phyloP scores from a whole-genome alignment of 2,329 filamentous ascomycete species.

The Aspergillus alliaceus region DNA sequence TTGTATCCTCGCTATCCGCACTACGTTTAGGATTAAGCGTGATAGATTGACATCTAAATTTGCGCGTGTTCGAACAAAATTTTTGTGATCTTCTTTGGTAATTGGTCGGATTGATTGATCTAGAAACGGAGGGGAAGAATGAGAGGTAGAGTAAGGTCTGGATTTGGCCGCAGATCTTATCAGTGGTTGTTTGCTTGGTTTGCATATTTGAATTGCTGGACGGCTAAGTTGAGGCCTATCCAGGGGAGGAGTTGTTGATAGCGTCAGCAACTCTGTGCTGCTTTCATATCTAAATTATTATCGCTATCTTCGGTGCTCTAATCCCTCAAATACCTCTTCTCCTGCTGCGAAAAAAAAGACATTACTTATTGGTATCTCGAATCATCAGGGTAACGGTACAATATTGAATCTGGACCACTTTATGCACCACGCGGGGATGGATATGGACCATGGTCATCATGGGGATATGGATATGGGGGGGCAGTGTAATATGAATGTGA shows the following conservation, averaged over 20 bases:
- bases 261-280: neutral
- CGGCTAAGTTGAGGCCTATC: neutral
- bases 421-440: slow-evolving; percentile 39
- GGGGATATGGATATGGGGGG: slow-evolving; percentile 58
- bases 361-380: neutral
- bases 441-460: slow-evolving; percentile 51
- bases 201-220: slow-evolving; percentile 27
- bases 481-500: slow-evolving; percentile 89
- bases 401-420: neutral
- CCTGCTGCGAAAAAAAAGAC: neutral
- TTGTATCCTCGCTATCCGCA: slow-evolving; percentile 5
- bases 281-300: neutral
- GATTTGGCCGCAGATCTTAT: slow-evolving; percentile 21
- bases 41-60: neutral
- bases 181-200: slow-evolving; percentile 36
- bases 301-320: neutral
- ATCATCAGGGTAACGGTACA: neutral
- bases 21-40: neutral
- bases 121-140: neutral
- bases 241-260: neutral
- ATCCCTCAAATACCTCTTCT: neutral
- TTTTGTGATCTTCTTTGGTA: neutral
- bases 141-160: slow-evolving; percentile 9
- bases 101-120: neutral
- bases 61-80: neutral